Conservation (phyloP, 1,284 basidiomycete genomes). For the Apiotrichum porosum region DNA sequence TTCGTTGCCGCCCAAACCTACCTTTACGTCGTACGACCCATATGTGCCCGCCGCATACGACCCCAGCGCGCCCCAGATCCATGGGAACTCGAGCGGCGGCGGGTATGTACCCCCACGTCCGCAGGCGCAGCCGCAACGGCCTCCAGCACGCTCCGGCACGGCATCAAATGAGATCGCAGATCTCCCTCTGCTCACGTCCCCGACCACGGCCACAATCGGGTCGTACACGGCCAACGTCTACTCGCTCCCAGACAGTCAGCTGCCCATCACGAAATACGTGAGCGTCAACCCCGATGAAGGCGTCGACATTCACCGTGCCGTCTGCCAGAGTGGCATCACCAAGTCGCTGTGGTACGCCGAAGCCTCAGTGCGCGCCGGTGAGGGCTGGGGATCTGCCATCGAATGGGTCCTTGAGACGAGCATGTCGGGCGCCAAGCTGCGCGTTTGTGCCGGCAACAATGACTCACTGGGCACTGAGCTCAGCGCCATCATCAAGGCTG, state of each 20-base stretch:
- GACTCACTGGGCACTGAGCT: conserved; percentile 45
- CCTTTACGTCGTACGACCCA: too few species aligned
- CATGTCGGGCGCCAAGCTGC: conserved; percentile 40
- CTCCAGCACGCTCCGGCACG: too few species aligned
- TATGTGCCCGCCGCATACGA: background rate
- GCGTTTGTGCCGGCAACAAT: conserved; percentile 33
- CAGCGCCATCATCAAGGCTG: conserved; percentile 43
- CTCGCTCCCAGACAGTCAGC: conserved; percentile 34
- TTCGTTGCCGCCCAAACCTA: too few species aligned
- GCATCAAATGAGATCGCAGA: conserved; percentile 11
- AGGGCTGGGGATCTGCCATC: conserved; percentile 46
- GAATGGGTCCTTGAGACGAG: conserved; percentile 42
- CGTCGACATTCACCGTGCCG: conserved; percentile 37
- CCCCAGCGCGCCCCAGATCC: conserved; percentile 7
- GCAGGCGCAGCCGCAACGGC: background rate
- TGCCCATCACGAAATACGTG: conserved; percentile 45
- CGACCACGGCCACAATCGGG: conserved; percentile 25
- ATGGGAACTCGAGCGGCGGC: background rate
- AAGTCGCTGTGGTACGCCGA: conserved; percentile 44
- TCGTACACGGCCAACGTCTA: conserved; percentile 30
- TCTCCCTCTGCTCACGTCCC: conserved; percentile 28
- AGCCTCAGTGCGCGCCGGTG: conserved; percentile 42
- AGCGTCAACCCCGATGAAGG: conserved; percentile 38
- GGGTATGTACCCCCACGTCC: background rate
- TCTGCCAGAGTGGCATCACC: conserved; percentile 25